phyloP scores from a whole-genome alignment of 148 eudicot species.

The Euryodendron excelsum region DNA sequence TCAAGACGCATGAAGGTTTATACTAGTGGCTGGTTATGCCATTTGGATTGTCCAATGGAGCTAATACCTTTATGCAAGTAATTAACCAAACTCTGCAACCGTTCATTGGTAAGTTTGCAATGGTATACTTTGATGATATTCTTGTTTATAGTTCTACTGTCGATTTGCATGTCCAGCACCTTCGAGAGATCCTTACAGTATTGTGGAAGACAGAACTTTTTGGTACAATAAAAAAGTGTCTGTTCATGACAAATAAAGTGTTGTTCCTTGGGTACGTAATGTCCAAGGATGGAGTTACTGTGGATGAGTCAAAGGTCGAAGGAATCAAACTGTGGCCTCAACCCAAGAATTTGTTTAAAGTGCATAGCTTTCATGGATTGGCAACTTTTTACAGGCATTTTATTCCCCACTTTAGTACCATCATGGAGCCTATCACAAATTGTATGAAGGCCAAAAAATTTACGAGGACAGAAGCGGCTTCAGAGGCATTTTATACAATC shows the following conservation, averaged over 20 bases:
- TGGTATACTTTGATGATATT: not conserved
- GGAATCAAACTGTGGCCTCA: not conserved
- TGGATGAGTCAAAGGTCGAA: too few species aligned
- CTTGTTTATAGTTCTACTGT: not conserved
- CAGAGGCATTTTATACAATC: too few species aligned
- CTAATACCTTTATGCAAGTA: not conserved
- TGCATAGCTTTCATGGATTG: not conserved
- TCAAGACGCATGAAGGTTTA: too few species aligned
- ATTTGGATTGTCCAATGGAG: not conserved
- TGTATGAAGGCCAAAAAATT: not conserved
- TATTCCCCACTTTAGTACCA: not conserved
- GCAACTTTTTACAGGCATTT: not conserved
- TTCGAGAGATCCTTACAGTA: not conserved
- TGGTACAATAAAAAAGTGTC: too few species aligned
- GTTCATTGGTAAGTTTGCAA: not conserved
- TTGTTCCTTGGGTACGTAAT: too few species aligned
- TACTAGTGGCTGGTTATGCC: not conserved
- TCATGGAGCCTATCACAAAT: not conserved
- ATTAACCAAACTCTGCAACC: not conserved
- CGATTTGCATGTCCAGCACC: not conserved
- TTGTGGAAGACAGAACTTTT: too few species aligned
- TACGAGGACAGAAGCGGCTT: not conserved
- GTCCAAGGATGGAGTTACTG: too few species aligned
- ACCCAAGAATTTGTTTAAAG: not conserved
- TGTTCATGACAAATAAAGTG: too few species aligned